Evolutionary conservation across 176 grass and related monocot species (phyloP).

Genomic region (Eleusine indica): DNA sequence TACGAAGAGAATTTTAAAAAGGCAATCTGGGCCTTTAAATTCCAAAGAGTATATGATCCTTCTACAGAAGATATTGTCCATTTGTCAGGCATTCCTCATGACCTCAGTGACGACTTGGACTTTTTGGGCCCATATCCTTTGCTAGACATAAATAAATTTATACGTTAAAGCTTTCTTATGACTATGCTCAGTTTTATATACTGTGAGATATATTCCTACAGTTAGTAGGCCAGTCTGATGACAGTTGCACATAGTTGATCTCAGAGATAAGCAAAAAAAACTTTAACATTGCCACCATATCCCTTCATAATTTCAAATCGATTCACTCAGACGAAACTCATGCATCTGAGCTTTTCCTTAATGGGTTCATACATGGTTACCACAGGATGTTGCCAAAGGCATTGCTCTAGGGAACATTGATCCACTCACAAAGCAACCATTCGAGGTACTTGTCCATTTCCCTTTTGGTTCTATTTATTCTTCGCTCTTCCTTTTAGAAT

Average conservation of each 20-base stretch:
- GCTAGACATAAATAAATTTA: constrained; percentile 30
- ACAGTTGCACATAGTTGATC: constrained; percentile 5
- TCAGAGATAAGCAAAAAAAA: constrained; percentile 10
- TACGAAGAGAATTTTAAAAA: constrained; percentile 91
- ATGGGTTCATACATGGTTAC: constrained; percentile 76
- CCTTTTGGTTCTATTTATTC: constrained; percentile 4
- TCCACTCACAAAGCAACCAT: constrained; percentile 80
- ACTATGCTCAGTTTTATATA: constrained; percentile 2
- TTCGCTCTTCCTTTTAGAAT: constrained; percentile 7
- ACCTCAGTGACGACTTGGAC: constrained; percentile 71
- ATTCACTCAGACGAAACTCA: constrained; percentile 21
- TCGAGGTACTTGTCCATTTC: constrained; percentile 56
- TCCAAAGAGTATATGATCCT: constrained; percentile 98
- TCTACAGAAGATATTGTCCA: constrained; percentile 78
- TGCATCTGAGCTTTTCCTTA: constrained; percentile 61
- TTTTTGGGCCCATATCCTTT: constrained; percentile 99
- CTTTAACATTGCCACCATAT: constrained; percentile 26
- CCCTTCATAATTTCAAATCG: constrained; percentile 19
- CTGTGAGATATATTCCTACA: background rate
- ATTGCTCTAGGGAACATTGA: constrained; percentile 87
- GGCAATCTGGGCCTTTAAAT: constrained; percentile 87
- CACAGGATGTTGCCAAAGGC: constrained; percentile 77
- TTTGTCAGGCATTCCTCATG: constrained; percentile 58
- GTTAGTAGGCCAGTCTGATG: constrained; percentile 10
- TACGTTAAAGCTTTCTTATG: constrained; percentile 25